Evolutionary conservation across 179 eudicot genomes (phyloP).

Genomic region (Actinidia polygama): DNA sequence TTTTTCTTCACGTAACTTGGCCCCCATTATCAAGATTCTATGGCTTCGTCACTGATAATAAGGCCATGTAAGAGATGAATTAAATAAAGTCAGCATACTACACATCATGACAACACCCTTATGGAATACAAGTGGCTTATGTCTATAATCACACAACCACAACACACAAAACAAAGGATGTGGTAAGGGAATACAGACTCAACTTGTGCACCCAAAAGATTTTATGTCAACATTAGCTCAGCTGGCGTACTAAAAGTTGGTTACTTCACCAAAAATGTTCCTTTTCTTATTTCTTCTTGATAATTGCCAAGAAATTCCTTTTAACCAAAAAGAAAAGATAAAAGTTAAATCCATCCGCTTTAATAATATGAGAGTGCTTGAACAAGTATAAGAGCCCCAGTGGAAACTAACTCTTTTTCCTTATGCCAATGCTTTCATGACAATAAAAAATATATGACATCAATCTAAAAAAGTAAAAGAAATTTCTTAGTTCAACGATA

Average conservation of each 20-base stretch:
- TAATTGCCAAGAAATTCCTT: neutral
- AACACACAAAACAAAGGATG: neutral
- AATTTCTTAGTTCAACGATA: neutral
- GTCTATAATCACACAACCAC: neutral
- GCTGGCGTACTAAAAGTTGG: no score
- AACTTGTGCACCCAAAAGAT: neutral
- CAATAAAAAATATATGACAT: neutral
- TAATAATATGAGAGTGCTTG: conserved; percentile 3
- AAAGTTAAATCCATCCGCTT: neutral
- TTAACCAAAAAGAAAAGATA: neutral
- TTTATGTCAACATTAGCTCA: neutral
- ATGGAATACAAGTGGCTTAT: neutral
- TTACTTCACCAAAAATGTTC: neutral
- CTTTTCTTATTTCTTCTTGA: neutral
- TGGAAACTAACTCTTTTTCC: neutral
- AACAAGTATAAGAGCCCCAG: neutral
- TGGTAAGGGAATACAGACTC: neutral
- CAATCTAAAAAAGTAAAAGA: neutral
- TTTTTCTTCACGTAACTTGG: no score
- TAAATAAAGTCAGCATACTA: neutral
- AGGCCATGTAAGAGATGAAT: neutral
- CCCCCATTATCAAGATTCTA: no score
- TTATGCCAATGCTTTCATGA: neutral
- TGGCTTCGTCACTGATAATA: no score
- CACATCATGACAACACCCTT: neutral